These are phyloP conservation scores for Saccharomycopsis fodiens DNA, from an alignment of 805 yeast species.

Conservation along the genomic window DNA sequence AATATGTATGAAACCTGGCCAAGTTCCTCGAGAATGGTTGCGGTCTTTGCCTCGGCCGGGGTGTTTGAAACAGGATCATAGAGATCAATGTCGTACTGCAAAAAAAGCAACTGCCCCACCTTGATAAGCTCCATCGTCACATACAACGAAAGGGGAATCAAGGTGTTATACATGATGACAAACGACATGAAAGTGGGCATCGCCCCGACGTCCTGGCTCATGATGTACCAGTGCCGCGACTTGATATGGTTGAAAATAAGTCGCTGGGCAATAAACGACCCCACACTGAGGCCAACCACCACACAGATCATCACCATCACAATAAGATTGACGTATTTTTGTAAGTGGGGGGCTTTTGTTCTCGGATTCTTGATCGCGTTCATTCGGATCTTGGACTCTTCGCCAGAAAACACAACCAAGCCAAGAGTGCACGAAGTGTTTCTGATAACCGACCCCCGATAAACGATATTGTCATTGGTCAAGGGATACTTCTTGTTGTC, in stretches of 20 bases:
- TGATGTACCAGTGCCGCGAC: conserved; percentile 62
- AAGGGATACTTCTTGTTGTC: conserved; percentile 45
- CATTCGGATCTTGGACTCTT: conserved; percentile 92
- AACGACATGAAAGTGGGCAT: conserved; percentile 93
- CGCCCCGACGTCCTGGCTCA: conserved; percentile 65
- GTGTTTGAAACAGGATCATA: conserved; percentile 78
- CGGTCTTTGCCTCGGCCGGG: conserved; percentile 91
- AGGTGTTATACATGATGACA: conserved; percentile 93
- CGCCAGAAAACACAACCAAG: conserved; percentile 86
- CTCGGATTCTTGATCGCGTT: conserved; percentile 87
- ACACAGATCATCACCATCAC: conserved; percentile 83
- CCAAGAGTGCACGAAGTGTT: conserved; percentile 75
- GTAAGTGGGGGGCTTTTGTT: conserved; percentile 89
- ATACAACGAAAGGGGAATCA: conserved; percentile 89
- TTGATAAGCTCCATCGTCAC: conserved; percentile 96
- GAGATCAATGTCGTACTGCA: conserved; percentile 93
- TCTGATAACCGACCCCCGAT: conserved; percentile 84
- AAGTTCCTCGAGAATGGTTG: conserved; percentile 89
- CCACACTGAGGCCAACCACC: conserved; percentile 65
- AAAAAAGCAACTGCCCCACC: conserved; percentile 69
- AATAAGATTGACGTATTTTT: conserved; percentile 71
- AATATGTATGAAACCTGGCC: conserved; percentile 95
- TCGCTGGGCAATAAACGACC: conserved; percentile 75
- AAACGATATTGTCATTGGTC: conserved; percentile 74
- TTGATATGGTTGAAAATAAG: conserved; percentile 34